Base-by-base conservation (phyloP, 164 flowering plant genomes). In the Nelumbo lutea region DNA sequence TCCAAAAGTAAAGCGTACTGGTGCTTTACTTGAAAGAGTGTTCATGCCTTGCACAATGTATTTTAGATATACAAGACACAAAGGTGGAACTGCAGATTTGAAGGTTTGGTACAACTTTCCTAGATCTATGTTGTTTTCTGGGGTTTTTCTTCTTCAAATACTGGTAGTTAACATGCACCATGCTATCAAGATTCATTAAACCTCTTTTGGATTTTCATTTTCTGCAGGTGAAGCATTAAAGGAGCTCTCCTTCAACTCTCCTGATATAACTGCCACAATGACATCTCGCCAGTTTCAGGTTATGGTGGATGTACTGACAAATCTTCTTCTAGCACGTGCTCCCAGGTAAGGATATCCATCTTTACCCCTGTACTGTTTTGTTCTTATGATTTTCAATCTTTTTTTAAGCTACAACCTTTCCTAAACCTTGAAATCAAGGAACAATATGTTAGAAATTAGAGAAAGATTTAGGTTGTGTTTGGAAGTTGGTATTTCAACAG, bases 1-100 rank as follows among this genome's bases (percentile, higher is more conserved):
- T 60, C 97, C 91, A 40, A 96, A 91, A 85, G 96, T 91, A 42
- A 92, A 91, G 85, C 95, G 98, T 61, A 96, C 99, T 62, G 99
- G 99, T 75, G 99, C 99, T 76, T 81, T 96, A 68, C 94, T 96
- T 73, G 99, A 96, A 78, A 80, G 97, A 77, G 99, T 96, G 27
- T 96, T 96, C 80, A 89, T 87, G 95, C 99, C 98, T 68, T 96
- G 99, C 79, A 90, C 91, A 70, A 96, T 96, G 99, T 96, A 93
- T 78, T 93, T 96, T 51, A 85, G 93, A 42, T 96, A 93, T 79
- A 96, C 95, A 10, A 93, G 99, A 79, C 98, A 96, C 80, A 96
- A 96, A 84, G 92, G 99, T 72, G 98, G 98, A 67, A 89, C 91
- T 71, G 70, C 99, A 59, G 99, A 96, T 61, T 76, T 93, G 79